Conservation (phyloP, 1,284 basidiomycete genomes). For the Apiotrichum veenhuisii region DNA sequence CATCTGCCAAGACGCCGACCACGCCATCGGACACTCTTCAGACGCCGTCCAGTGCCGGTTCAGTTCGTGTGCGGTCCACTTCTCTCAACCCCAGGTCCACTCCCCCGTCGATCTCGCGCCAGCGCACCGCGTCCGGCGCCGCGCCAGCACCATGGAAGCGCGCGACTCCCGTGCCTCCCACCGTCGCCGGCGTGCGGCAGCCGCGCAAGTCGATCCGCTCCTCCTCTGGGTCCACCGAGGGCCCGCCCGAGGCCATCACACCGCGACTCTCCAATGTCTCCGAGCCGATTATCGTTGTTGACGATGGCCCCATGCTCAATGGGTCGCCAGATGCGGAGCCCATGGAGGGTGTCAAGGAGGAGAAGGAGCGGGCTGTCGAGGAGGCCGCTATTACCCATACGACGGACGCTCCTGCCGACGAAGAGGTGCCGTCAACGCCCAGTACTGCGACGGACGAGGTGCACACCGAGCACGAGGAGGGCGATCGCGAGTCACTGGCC, state of each 20-base stretch:
- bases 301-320: constrained; percentile 22
- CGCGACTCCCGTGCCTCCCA: constrained; percentile 17
- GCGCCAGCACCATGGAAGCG: constrained; percentile 18
- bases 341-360: not conserved
- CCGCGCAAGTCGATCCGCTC: constrained; percentile 22
- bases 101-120: constrained; percentile 4
- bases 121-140: constrained; percentile 11
- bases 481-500: too few relatives aligned
- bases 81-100: constrained; percentile 9
- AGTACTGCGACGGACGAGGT: not conserved
- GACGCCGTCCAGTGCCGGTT: not conserved
- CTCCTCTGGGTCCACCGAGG: constrained; percentile 32
- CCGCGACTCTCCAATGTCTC: constrained; percentile 23
- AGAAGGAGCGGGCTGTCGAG: not conserved
- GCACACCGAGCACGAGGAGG: too few relatives aligned
- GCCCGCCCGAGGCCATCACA: constrained; percentile 29
- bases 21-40: constrained; percentile 1
- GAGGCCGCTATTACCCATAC: not conserved
- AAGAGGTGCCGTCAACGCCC: not conserved
- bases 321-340: not conserved
- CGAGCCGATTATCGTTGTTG: constrained; percentile 26
- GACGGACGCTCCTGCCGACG: not conserved
- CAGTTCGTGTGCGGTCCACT: constrained; percentile 7
- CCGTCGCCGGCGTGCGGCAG: constrained; percentile 15
- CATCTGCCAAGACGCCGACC: constrained; percentile 3